Conservation (phyloP, 306 rosid species). For the Pachyrhizus erosus region DNA sequence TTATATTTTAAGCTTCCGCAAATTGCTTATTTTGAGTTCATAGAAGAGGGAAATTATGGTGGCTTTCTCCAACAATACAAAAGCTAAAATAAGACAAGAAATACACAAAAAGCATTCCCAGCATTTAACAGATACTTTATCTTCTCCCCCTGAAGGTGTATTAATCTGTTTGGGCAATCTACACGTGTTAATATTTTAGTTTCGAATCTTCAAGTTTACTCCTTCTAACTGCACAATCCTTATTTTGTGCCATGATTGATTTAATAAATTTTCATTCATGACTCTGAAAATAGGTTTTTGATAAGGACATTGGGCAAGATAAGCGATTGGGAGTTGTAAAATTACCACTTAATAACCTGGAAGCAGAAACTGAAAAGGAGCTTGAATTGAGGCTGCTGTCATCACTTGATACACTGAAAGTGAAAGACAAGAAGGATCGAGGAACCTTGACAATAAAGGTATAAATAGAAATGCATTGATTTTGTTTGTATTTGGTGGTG, state of each 20-base stretch:
- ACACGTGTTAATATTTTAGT: constrained; percentile 25
- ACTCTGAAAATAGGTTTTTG: constrained; percentile 67
- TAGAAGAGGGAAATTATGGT: no score
- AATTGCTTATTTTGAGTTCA: no score
- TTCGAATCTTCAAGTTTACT: constrained; percentile 5
- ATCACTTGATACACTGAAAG: constrained; percentile 85
- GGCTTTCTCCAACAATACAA: no score
- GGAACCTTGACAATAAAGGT: constrained; percentile 77
- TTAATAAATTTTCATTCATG: constrained; percentile 20
- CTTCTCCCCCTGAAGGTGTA: not conserved
- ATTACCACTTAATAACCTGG: constrained; percentile 70
- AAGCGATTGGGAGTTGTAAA: constrained; percentile 83
- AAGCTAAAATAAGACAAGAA: no score
- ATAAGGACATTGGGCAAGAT: constrained; percentile 96
- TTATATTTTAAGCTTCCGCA: no score
- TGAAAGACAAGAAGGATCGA: constrained; percentile 92
- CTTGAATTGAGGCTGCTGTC: constrained; percentile 73
- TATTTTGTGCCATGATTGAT: constrained; percentile 1
- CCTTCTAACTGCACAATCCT: not conserved
- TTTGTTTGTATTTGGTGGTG: constrained; percentile 14
- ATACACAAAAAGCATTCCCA: no score
- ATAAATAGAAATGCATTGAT: constrained; percentile 28
- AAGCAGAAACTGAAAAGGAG: constrained; percentile 71
- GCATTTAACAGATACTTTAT: constrained; percentile 16
- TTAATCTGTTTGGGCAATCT: constrained; percentile 5